These are phyloP conservation scores for Lunularia cruciata DNA, from an alignment of 225 moss, liverwort and hornwort species.

Conservation along the genomic window DNA sequence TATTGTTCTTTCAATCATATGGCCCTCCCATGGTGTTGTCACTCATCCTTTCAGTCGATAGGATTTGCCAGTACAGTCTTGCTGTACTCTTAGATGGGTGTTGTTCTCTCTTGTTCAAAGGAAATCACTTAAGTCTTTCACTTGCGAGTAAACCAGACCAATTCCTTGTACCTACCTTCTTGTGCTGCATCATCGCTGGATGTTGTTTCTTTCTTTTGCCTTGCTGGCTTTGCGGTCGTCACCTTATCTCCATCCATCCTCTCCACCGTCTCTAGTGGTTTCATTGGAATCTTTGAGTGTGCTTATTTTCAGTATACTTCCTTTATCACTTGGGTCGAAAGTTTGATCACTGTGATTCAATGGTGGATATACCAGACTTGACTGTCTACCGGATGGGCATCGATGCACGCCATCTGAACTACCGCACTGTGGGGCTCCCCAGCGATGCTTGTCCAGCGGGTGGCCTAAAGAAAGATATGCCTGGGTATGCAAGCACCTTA, in stretches of 20 bases:
- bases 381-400: conserved; percentile 63
- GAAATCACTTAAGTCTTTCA: no score
- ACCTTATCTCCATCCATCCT: neutral
- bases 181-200: neutral
- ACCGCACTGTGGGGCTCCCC: conserved; percentile 55
- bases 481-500: conserved; percentile 31
- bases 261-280: conserved; percentile 28
- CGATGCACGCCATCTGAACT: conserved; percentile 62
- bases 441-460: conserved; percentile 67
- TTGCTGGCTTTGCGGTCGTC: neutral
- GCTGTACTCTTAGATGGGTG: no score
- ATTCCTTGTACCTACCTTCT: neutral
- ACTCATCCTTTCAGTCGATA: no score
- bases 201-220: neutral
- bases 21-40: no score
- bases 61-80: no score
- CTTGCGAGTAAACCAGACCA: no score
- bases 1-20: no score
- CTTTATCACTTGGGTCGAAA: conserved; percentile 15
- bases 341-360: conserved; percentile 47
- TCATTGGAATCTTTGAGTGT: conserved; percentile 41
- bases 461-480: conserved; percentile 34
- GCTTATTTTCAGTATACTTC: conserved; percentile 25
- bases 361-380: conserved; percentile 87
- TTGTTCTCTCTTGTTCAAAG: no score